Percentiles rank a stretch among this genome's conserved stretches.
phyloP scores from a whole-genome alignment of 1,284 basidiomycete species.

The Macrocystidia cucumis region DNA sequence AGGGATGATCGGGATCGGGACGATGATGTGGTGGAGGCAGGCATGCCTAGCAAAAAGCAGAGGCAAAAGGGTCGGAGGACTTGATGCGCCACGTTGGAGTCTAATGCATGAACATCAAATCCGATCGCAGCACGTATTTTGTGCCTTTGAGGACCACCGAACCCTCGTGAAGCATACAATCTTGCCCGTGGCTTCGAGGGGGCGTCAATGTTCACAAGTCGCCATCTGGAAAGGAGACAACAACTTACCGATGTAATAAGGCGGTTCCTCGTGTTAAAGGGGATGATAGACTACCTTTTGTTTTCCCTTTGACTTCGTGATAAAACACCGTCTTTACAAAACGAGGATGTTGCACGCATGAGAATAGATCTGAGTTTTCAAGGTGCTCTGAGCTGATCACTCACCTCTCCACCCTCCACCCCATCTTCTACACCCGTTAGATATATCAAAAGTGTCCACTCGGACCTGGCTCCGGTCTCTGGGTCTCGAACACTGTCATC shows the following conservation, averaged over 20 bases:
- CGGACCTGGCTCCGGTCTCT: conserved; percentile 50
- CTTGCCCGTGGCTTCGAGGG: conserved; percentile 54
- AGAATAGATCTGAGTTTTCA: conserved; percentile 1
- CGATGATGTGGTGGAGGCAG: conserved; percentile 81
- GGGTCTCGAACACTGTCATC: conserved; percentile 61
- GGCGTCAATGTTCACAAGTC: background rate
- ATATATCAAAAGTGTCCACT: conserved; percentile 81
- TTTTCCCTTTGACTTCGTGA: conserved; percentile 41
- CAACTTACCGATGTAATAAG: conserved; percentile 61
- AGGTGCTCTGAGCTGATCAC: conserved; percentile 5
- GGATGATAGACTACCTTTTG: conserved; percentile 45
- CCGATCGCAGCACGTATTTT: conserved; percentile 74
- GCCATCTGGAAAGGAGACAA: background rate
- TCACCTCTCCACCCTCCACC: conserved; percentile 68
- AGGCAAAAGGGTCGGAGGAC: conserved; percentile 29
- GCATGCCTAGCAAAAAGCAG: conserved; percentile 57
- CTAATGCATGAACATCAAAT: conserved; percentile 60
- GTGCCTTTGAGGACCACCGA: conserved; percentile 56
- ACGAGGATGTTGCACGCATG: too few species aligned
- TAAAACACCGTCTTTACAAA: conserved; percentile 65
- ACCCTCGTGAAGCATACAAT: conserved; percentile 76
- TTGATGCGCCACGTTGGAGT: conserved; percentile 14
- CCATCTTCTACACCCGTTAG: conserved; percentile 66
- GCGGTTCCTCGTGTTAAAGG: conserved; percentile 61
- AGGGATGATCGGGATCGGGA: conserved; percentile 77